phyloP scores from a whole-genome alignment of 192 early-diverging fungal genomes.

The Umbelopsis vinacea region DNA sequence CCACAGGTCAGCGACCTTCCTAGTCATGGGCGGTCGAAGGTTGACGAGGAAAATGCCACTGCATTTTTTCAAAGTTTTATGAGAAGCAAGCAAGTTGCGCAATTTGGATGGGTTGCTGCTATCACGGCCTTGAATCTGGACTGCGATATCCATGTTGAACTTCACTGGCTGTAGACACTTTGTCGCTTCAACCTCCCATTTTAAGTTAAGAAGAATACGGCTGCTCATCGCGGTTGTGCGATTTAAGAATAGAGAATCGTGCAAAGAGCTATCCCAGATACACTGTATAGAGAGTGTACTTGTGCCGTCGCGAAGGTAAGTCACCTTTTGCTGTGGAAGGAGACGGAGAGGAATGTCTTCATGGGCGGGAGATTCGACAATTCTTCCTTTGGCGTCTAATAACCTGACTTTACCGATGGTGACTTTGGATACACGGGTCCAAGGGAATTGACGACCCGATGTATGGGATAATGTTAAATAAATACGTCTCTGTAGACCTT shows the following conservation, averaged over 20 bases:
- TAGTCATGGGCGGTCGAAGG: constrained; percentile 58
- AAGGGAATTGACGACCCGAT: constrained; percentile 67
- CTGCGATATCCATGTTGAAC: constrained; percentile 64
- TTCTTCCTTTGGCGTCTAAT: constrained; percentile 64
- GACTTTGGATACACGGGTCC: constrained; percentile 51
- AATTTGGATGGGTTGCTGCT: constrained; percentile 47
- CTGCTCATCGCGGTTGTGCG: constrained; percentile 59
- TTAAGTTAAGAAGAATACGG: constrained; percentile 61
- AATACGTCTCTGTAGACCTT: constrained; percentile 78
- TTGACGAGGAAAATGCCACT: constrained; percentile 69
- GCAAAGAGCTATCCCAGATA: constrained; percentile 80
- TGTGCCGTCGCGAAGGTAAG: constrained; percentile 63
- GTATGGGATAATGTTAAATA: constrained; percentile 68
- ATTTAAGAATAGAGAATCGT: constrained; percentile 72
- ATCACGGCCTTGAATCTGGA: constrained; percentile 66
- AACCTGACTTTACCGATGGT: constrained; percentile 52
- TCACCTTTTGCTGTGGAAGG: constrained; percentile 48
- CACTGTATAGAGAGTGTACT: constrained; percentile 57
- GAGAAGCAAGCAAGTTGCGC: constrained; percentile 47
- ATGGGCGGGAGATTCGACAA: constrained; percentile 55
- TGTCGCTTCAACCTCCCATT: constrained; percentile 60
- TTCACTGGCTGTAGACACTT: constrained; percentile 60
- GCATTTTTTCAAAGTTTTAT: constrained; percentile 45
- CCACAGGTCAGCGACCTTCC: constrained; percentile 65
- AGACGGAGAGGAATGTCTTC: constrained; percentile 56